Evolutionary conservation across 805 yeast species (phyloP).

Genomic region (Schizosaccharomyces japonicus): DNA sequence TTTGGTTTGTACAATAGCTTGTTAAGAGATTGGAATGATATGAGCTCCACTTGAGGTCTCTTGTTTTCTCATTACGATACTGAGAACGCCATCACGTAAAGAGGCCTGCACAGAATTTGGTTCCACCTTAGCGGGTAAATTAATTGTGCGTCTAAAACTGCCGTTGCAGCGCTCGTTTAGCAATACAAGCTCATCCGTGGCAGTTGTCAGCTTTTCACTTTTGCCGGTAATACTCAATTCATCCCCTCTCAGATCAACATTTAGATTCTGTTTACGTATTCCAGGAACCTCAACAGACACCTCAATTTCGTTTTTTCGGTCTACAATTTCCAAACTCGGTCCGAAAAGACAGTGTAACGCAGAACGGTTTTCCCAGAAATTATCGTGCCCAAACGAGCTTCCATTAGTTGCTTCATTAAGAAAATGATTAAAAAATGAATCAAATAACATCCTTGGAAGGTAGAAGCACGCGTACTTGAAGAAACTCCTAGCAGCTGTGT

Average conservation of each 20-base stretch:
- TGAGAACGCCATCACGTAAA: neutral
- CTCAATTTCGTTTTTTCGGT: neutral
- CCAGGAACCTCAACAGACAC: conserved; percentile 2
- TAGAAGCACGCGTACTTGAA: too few species aligned
- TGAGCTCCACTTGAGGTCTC: too few species aligned
- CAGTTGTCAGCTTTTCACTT: neutral
- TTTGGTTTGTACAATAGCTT: too few species aligned
- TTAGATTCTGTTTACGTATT: neutral
- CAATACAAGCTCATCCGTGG: neutral
- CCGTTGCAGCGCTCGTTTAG: neutral
- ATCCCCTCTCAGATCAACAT: neutral
- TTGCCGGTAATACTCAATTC: conserved; percentile 1
- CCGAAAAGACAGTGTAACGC: neutral
- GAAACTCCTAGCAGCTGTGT: too few species aligned
- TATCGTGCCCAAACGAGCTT: too few species aligned
- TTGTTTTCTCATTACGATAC: neutral
- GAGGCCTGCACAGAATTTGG: neutral
- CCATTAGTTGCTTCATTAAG: too few species aligned
- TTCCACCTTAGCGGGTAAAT: neutral
- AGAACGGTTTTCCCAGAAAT: too few species aligned
- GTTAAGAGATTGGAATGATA: too few species aligned
- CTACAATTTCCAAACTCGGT: neutral
- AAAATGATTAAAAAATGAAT: too few species aligned
- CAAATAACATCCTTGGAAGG: too few species aligned
- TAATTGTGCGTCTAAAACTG: neutral